These are phyloP conservation scores for Arthrobotrys sphaeroides DNA, from an alignment of 2,329 filamentous ascomycete genomes.

Conservation along the genomic window DNA sequence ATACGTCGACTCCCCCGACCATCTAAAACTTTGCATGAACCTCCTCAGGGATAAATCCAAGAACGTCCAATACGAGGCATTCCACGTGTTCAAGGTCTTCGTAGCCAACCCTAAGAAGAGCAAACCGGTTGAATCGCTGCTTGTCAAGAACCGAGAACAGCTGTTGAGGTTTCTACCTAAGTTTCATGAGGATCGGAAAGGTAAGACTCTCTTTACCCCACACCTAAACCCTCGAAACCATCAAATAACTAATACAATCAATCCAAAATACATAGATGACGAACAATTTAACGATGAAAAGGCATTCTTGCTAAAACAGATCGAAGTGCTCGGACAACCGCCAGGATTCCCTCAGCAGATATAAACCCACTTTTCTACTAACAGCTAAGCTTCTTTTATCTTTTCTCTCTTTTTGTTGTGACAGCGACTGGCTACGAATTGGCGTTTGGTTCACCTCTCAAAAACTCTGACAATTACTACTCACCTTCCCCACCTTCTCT, in stretches of 20 bases:
- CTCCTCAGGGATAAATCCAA: constrained; percentile 92
- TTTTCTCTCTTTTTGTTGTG: no score
- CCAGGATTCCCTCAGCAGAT: constrained; percentile 30
- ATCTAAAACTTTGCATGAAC: constrained; percentile 99
- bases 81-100: constrained; percentile 99
- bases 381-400: neutral
- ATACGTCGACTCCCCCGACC: constrained; percentile 93
- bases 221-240: neutral
- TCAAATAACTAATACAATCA: neutral
- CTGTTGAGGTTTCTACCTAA: constrained; percentile 86
- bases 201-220: constrained; percentile 52
- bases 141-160: constrained; percentile 95
- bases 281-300: constrained; percentile 99
- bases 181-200: constrained; percentile 86
- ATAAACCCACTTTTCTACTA: neutral
- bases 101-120: constrained; percentile 99
- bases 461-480: no score
- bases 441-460: no score
- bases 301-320: constrained; percentile 95
- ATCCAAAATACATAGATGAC: constrained; percentile 71
- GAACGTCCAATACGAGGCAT: constrained; percentile 99
- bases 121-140: constrained; percentile 90
- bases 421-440: no score
- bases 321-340: constrained; percentile 63
- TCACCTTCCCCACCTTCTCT: no score